Evolutionary conservation across 768 basidiomycete genomes (phyloP), one percentile per base, ranked within the genome.

Genomic region (Naganishia friedmannii): DNA sequence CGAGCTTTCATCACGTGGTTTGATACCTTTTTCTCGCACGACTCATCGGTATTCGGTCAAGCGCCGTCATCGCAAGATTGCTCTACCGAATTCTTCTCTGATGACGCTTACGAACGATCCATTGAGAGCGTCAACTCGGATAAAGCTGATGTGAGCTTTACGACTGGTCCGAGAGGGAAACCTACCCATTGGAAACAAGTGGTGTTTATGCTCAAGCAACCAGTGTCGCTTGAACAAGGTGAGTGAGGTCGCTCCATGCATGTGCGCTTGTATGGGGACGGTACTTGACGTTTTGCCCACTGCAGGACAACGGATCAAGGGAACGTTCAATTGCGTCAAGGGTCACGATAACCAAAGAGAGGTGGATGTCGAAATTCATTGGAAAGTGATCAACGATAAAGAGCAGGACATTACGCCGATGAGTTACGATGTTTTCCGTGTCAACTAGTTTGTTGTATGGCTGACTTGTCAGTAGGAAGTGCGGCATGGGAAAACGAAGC

Each of bases 151-250:
- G 66, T 71, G 39, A 70, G 78, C 51, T 85, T 99, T 81, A 94
- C 91, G 74, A 98, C 95, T 0, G 92, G 95, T 0, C 93, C 95
- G 12, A 83, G 83, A 74, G 93, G 91, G 69, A 86, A 87, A 28
- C 87, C 91, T 12, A 98, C 94, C 31, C 95, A 99, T 79, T 98
- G 95, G 95, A 93, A 93, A 78, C 95, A 99, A 78, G 93, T 95
- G 0, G 75, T 92, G 2, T 96, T 99, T 81, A 80, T 98, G 74
- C 84, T 99, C 69, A 83, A 86, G 55, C 87, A 93, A 67, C 90
- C 92, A 0, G 86, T 97, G 65, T 77, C 80, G n/a, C 87, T 90
- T 1, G 85, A 86, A 3, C 88, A 90, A 83, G 91, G 91, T 89
- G 48, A 19, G 86, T 81, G 2, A 2, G 23, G 17, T n/a, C 31